Conservation (phyloP, 768 basidiomycete species). For the Cystofilobasidium bisporidii region DNA sequence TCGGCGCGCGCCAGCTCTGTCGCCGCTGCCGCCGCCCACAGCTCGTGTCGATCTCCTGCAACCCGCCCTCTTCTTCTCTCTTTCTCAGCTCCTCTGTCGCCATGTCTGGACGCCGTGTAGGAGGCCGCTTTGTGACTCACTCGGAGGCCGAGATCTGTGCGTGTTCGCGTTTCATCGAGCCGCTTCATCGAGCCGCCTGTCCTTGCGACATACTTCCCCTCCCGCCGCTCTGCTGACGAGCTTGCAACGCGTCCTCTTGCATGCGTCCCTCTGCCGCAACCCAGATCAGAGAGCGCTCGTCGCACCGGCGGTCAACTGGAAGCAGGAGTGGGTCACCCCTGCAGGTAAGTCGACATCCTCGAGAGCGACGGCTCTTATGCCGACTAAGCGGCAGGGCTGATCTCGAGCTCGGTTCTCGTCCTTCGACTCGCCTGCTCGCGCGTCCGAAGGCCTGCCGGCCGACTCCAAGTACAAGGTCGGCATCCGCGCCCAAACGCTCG, state of each 20-base stretch:
- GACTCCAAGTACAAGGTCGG: constrained; percentile 5
- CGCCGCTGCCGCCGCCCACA: too few relatives aligned
- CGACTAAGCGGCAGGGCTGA: background rate
- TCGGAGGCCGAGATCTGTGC: constrained; percentile 4
- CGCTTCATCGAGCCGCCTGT: too few relatives aligned
- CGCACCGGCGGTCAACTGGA: background rate
- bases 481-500: too few relatives aligned
- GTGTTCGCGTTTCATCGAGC: background rate
- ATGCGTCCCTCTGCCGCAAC: background rate
- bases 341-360: background rate
- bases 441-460: background rate
- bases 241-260: background rate
- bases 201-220: too few relatives aligned
- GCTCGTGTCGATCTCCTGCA: too few relatives aligned
- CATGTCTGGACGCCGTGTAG: constrained; percentile 2
- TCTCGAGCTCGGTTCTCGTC: background rate
- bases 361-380: too few relatives aligned
- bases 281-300: constrained; percentile 5
- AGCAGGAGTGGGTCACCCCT: background rate
- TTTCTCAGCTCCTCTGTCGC: too few relatives aligned
- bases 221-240: too few relatives aligned
- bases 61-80: too few relatives aligned
- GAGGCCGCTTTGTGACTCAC: background rate
- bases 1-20: too few relatives aligned
- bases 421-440: background rate